Evolutionary conservation across 768 basidiomycete genomes (phyloP).

Genomic region (Auriscalpium vulgare): DNA sequence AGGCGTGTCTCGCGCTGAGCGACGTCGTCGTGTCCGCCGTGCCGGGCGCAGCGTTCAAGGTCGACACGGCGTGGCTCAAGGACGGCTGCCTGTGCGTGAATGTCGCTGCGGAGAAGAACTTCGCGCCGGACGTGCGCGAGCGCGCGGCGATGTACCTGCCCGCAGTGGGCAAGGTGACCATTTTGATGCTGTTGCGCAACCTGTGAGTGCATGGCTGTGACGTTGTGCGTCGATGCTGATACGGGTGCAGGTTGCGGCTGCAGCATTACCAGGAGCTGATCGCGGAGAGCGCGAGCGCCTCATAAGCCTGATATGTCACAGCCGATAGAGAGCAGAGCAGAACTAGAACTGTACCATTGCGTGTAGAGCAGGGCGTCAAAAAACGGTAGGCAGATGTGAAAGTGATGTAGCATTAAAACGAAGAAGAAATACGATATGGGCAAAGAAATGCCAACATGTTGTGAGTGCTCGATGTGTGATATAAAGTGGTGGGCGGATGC

Average conservation of each 20-base stretch:
- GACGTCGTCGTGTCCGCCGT: constrained; percentile 96
- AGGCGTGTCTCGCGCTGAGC: constrained; percentile 74
- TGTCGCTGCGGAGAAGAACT: constrained; percentile 93
- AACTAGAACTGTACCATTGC: neutral
- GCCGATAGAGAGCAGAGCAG: neutral
- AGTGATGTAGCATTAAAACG: too few species aligned
- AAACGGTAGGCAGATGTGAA: too few species aligned
- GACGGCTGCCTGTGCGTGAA: constrained; percentile 93
- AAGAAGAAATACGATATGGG: too few species aligned
- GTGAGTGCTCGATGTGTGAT: too few species aligned
- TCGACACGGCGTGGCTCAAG: constrained; percentile 84
- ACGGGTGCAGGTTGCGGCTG: constrained; percentile 39
- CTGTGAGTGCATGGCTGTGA: constrained; percentile 45
- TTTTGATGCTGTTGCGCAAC: constrained; percentile 95
- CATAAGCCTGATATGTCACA: neutral
- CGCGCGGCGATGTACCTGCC: constrained; percentile 96
- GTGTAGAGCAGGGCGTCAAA: neutral
- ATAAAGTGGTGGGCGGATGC: too few species aligned
- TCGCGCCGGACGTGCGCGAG: constrained; percentile 85
- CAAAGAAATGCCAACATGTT: too few species aligned
- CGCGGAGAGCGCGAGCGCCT: neutral
- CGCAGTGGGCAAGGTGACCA: constrained; percentile 96
- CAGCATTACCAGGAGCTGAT: constrained; percentile 38
- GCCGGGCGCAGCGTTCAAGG: constrained; percentile 75
- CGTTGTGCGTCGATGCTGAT: neutral